Conservation (phyloP, 2,329 filamentous ascomycete species). For the Apiospora pterosperma region DNA sequence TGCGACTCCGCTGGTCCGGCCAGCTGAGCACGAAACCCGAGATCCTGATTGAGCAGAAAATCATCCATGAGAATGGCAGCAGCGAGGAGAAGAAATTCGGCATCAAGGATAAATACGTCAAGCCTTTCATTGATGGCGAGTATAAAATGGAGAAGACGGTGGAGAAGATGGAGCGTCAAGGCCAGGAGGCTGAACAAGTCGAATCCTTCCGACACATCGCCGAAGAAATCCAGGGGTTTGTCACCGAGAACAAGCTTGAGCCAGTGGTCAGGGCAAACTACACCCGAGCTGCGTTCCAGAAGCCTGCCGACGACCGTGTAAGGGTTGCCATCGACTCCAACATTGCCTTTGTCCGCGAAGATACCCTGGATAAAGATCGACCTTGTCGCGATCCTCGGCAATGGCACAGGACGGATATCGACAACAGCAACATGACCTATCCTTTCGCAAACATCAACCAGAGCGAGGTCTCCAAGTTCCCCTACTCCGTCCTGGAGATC, state of each 20-base stretch:
- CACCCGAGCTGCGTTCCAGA: constrained; percentile 92
- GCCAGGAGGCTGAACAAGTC: constrained; percentile 62
- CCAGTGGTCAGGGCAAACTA: constrained; percentile 91
- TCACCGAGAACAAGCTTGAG: constrained; percentile 72
- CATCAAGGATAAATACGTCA: constrained; percentile 93
- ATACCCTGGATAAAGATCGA: constrained; percentile 74
- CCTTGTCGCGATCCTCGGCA: constrained; percentile 83
- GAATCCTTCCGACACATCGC: constrained; percentile 70
- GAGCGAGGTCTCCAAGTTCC: constrained; percentile 87
- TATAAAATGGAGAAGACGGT: constrained; percentile 92
- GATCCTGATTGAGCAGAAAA: constrained; percentile 87
- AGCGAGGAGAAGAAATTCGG: constrained; percentile 77
- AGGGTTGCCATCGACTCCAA: constrained; percentile 92
- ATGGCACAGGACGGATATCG: constrained; percentile 92
- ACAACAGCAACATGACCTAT: constrained; percentile 76
- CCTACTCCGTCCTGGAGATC: constrained; percentile 87
- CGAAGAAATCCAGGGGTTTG: constrained; percentile 73
- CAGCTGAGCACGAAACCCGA: constrained; percentile 75
- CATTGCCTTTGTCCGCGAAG: constrained; percentile 79
- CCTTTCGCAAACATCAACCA: constrained; percentile 86
- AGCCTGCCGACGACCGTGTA: constrained; percentile 85
- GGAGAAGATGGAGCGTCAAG: constrained; percentile 79
- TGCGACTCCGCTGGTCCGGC: constrained; percentile 90
- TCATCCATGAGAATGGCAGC: constrained; percentile 68
- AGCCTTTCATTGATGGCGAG: constrained; percentile 79